phyloP scores from a whole-genome alignment of 2,329 filamentous ascomycete species.

The Blastomyces silverae region DNA sequence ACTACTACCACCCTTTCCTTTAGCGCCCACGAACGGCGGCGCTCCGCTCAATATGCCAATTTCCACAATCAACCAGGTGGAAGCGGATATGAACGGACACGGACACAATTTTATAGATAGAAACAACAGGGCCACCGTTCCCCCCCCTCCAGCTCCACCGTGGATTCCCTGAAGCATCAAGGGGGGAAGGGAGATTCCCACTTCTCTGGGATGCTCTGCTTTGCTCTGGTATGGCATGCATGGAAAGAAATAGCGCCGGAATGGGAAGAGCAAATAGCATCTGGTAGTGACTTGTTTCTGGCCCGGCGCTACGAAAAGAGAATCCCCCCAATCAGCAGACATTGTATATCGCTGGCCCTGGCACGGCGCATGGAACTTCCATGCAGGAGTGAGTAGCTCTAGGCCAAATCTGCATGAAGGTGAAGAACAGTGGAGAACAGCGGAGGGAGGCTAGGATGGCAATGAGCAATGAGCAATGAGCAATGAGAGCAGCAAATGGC shows the following conservation, averaged over 20 bases:
- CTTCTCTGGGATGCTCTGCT: neutral
- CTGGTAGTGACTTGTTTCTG: too few relatives aligned
- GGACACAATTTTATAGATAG: slow-evolving; percentile 6
- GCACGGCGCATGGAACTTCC: too few relatives aligned
- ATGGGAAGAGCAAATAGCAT: too few relatives aligned
- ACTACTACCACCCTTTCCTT: neutral
- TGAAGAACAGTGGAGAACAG: too few relatives aligned
- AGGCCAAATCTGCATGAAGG: too few relatives aligned
- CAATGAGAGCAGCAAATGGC: too few relatives aligned
- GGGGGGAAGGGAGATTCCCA: neutral
- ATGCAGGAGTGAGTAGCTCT: too few relatives aligned
- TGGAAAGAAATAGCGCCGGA: neutral
- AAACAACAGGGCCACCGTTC: neutral
- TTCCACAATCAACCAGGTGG: neutral
- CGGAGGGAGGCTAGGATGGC: too few relatives aligned
- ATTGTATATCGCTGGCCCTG: too few relatives aligned
- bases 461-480: too few relatives aligned
- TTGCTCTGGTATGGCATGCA: neutral
- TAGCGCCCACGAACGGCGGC: neutral
- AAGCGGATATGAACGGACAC: neutral
- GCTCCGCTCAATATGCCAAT: neutral
- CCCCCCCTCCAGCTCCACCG: too few relatives aligned
- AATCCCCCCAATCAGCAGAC: too few relatives aligned
- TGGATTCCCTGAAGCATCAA: neutral
- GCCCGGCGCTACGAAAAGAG: neutral